Evolutionary conservation across 1,284 basidiomycete genomes (phyloP).

Genomic region (Cutaneotrichosporon mucoides): DNA sequence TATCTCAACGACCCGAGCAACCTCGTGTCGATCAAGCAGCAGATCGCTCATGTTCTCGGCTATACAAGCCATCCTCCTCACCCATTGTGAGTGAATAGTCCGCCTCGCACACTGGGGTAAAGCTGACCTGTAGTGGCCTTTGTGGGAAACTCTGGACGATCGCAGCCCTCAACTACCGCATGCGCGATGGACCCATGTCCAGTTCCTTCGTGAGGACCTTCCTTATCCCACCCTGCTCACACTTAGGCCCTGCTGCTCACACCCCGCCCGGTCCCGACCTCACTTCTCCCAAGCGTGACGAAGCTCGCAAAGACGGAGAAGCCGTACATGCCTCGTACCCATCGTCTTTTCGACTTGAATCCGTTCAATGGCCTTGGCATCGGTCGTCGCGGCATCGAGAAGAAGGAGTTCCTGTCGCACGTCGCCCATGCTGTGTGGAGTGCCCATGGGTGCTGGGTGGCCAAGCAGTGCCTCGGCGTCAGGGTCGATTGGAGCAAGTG

Average conservation of each 20-base stretch:
- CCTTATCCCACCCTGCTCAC: no score
- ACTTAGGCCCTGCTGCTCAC: constrained; percentile 16
- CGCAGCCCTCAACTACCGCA: constrained; percentile 15
- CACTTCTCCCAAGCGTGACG: constrained; percentile 7
- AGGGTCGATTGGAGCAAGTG: constrained; percentile 13
- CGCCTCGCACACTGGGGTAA: no score
- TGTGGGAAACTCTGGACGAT: constrained; percentile 21
- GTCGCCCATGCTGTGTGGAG: constrained; percentile 13
- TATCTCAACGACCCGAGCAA: constrained; percentile 4
- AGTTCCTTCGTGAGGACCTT: constrained; percentile 11
- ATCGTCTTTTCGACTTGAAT: constrained; percentile 15
- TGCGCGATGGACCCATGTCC: constrained; percentile 19
- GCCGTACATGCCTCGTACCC: constrained; percentile 9
- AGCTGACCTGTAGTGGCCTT: constrained; percentile 8
- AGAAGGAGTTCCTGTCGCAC: constrained; percentile 5
- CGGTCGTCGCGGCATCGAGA: constrained; percentile 9
- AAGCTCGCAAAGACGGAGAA: constrained; percentile 12
- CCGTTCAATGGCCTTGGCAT: constrained; percentile 14
- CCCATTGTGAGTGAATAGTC: constrained; percentile 5
- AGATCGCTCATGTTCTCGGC: constrained; percentile 11
- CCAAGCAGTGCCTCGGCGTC: constrained; percentile 6
- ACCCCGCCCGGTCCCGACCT: constrained; percentile 12
- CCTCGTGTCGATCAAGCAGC: constrained; percentile 2
- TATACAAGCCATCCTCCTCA: constrained; percentile 7
- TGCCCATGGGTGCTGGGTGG: constrained; percentile 14